phyloP scores from a whole-genome alignment of 192 early-diverging fungal genomes.

The Gigaspora rosea region DNA sequence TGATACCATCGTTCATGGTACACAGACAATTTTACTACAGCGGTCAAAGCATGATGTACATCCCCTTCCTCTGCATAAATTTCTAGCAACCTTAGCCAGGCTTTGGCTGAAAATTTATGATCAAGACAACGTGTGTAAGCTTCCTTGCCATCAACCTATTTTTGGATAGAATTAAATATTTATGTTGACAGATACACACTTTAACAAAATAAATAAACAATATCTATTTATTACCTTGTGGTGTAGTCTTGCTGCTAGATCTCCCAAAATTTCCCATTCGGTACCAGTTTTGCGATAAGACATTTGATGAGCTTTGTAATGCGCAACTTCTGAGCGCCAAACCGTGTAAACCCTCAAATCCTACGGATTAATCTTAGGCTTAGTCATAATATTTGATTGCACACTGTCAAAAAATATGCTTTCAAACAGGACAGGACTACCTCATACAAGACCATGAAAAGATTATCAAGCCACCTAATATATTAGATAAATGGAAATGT shows the following conservation, averaged over 20 bases:
- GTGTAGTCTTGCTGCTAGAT: constrained; percentile 84
- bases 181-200: background rate
- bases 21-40: constrained; percentile 80
- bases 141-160: constrained; percentile 84
- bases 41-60: constrained; percentile 75
- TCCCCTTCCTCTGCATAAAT: constrained; percentile 80
- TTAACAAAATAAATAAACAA: background rate
- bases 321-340: constrained; percentile 84
- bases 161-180: background rate
- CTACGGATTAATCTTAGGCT: constrained; percentile 15
- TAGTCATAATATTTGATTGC: background rate
- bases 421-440: constrained; percentile 36
- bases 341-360: constrained; percentile 92
- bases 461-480: constrained; percentile 96
- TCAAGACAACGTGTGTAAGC: constrained; percentile 86
- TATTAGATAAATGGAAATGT: background rate
- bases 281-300: constrained; percentile 91
- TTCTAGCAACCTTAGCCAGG: constrained; percentile 85
- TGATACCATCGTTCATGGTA: constrained; percentile 91
- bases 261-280: constrained; percentile 98
- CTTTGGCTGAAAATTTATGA: constrained; percentile 89
- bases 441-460: constrained; percentile 99
- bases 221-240: constrained; percentile 58
- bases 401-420: background rate
- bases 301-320: constrained; percentile 71